Percentiles rank a stretch among this genome's conserved stretches.
Evolutionary conservation across 768 basidiomycete species (phyloP).

Genomic region (Cystobasidium onofrii): DNA sequence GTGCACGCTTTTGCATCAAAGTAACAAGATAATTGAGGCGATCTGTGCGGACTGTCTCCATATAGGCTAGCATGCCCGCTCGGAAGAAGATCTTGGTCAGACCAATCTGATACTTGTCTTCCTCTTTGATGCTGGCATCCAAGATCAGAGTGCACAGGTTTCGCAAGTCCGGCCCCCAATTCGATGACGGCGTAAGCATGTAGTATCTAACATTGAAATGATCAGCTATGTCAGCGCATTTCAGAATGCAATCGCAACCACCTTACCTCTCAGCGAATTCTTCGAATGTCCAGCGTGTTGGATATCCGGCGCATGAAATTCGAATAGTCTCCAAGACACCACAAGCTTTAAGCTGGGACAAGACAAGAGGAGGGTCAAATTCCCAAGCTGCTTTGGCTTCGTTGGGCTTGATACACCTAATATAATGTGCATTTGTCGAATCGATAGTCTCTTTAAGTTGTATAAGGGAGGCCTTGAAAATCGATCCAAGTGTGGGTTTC

Average conservation of each 20-base stretch:
- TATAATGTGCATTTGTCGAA: conserved; percentile 97
- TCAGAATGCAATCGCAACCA: neutral
- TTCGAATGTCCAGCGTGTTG: conserved; percentile 94
- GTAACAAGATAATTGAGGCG: conserved; percentile 84
- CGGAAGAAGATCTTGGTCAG: conserved; percentile 98
- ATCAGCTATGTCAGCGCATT: neutral
- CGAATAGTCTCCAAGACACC: conserved; percentile 98
- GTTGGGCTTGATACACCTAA: conserved; percentile 98
- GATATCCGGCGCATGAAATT: conserved; percentile 97
- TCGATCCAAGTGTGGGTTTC: conserved; percentile 95
- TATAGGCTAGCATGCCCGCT: conserved; percentile 92
- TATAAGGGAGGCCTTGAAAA: conserved; percentile 91
- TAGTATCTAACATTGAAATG: conserved; percentile 62
- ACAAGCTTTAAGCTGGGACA: conserved; percentile 89
- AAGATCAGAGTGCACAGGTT: conserved; percentile 76
- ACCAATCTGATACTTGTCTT: conserved; percentile 94
- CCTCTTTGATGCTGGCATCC: conserved; percentile 75
- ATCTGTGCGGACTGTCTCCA: conserved; percentile 81
- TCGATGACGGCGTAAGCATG: conserved; percentile 79
- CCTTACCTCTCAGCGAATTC: conserved; percentile 92
- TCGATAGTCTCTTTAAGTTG: conserved; percentile 94
- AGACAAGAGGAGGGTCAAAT: conserved; percentile 86
- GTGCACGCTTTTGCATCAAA: conserved; percentile 94
- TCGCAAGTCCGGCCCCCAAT: conserved; percentile 77
- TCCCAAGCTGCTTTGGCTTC: conserved; percentile 95